Evolutionary conservation across 2,329 filamentous ascomycete species (phyloP).

Genomic region (Fusarium pseudoanthophilum): DNA sequence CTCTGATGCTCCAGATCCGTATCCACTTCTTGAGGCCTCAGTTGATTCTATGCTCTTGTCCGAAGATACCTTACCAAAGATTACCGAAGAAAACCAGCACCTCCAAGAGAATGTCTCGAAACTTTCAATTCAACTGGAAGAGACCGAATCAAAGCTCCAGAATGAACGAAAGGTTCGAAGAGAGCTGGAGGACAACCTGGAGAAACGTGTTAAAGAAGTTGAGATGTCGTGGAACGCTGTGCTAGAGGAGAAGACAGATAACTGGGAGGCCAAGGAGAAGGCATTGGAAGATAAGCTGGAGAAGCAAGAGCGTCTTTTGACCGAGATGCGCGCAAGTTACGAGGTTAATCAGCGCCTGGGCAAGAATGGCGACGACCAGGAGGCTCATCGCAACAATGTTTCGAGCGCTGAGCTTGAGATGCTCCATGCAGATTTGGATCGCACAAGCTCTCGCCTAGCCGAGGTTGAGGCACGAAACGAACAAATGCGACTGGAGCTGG

Average conservation of each 20-base stretch:
- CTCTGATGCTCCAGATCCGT: slow-evolving; percentile 95
- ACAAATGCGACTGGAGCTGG: slow-evolving; percentile 88
- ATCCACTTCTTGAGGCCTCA: slow-evolving; percentile 93
- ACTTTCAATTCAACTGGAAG: slow-evolving; percentile 83
- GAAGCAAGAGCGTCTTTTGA: slow-evolving; percentile 90
- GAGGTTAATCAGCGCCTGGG: slow-evolving; percentile 93
- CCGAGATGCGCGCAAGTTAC: slow-evolving; percentile 95
- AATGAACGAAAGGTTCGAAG: slow-evolving; percentile 78
- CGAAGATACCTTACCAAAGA: slow-evolving; percentile 89
- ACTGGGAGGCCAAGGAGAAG: slow-evolving; percentile 95
- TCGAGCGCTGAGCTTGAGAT: slow-evolving; percentile 93
- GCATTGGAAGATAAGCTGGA: slow-evolving; percentile 92
- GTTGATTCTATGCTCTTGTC: slow-evolving; percentile 93
- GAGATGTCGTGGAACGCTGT: slow-evolving; percentile 91
- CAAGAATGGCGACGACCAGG: slow-evolving; percentile 72
- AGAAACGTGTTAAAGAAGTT: slow-evolving; percentile 86
- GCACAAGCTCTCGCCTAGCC: slow-evolving; percentile 85
- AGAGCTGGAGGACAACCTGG: slow-evolving; percentile 79
- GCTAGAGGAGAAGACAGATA: slow-evolving; percentile 91
- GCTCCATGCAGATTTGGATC: slow-evolving; percentile 89
- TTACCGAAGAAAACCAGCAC: slow-evolving; percentile 88
- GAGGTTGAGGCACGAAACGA: slow-evolving; percentile 96
- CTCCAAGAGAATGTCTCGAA: slow-evolving; percentile 81
- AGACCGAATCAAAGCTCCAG: slow-evolving; percentile 82
- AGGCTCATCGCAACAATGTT: slow-evolving; percentile 71